Conservation (phyloP, 768 basidiomycete genomes). For the Lyophyllum decastes region DNA sequence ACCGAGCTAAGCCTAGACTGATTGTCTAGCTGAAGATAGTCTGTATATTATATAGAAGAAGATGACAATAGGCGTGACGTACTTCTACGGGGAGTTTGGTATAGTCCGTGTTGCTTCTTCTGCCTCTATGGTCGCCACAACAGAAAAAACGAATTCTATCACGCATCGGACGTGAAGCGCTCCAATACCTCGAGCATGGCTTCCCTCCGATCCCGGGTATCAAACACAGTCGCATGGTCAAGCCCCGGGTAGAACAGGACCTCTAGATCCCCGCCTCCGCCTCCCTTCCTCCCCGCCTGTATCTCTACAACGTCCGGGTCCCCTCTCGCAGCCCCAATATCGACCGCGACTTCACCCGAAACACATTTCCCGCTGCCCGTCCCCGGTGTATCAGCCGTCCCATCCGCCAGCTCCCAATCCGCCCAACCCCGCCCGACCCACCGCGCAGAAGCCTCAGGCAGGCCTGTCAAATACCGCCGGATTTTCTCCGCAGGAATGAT, state of each 20-base stretch:
- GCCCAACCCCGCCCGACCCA: conserved; percentile 24
- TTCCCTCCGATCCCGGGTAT: conserved; percentile 28
- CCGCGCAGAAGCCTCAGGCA: conserved; percentile 18
- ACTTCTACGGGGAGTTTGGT: no score
- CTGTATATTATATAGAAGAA: no score
- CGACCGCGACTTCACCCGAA: neutral
- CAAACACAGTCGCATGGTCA: conserved; percentile 45
- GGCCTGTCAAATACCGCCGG: conserved; percentile 35
- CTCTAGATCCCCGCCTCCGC: conserved; percentile 24
- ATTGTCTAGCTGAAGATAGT: no score
- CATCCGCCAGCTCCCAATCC: neutral
- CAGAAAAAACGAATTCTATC: neutral
- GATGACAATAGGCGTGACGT: no score
- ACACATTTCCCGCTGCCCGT: neutral
- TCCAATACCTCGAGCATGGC: conserved; percentile 30
- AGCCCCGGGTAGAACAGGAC: conserved; percentile 37
- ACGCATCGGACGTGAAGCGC: conserved; percentile 15
- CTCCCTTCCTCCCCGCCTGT: neutral
- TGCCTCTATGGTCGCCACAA: no score
- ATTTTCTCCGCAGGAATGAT: conserved; percentile 38
- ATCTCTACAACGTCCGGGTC: neutral
- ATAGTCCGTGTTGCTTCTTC: neutral
- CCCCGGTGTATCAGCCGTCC: neutral
- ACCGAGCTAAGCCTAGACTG: no score
- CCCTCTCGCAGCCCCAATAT: neutral